These are phyloP conservation scores for Cystofilobasidium bisporidii DNA, from an alignment of 768 basidiomycete genomes.

Conservation along the genomic window DNA sequence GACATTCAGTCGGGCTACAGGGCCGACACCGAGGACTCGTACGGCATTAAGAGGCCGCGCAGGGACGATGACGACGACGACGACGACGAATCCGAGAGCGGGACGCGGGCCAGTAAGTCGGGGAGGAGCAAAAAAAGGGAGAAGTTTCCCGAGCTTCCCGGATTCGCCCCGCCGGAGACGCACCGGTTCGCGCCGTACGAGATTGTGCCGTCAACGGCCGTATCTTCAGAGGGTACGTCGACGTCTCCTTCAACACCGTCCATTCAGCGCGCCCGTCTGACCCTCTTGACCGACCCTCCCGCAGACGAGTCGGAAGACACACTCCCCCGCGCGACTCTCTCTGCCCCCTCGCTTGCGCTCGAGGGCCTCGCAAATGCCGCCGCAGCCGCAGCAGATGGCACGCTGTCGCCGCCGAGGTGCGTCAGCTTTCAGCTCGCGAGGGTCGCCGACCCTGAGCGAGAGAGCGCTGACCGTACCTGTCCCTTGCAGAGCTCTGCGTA, in stretches of 20 bases:
- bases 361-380: conserved; percentile 92
- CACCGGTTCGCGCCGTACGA: conserved; percentile 42
- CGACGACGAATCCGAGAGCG: background rate
- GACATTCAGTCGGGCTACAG: background rate
- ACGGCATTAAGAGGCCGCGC: background rate
- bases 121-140: conserved; percentile 8
- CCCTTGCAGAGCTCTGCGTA: background rate
- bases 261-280: too few relatives aligned
- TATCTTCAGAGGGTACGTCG: conserved; percentile 11
- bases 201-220: conserved; percentile 51
- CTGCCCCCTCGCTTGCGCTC: conserved; percentile 86
- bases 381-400: conserved; percentile 59
- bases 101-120: too few relatives aligned
- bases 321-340: conserved; percentile 68
- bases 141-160: conserved; percentile 74
- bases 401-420: conserved; percentile 13
- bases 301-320: conserved; percentile 85
- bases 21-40: background rate
- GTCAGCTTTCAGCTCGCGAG: too few relatives aligned
- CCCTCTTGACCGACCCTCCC: background rate
- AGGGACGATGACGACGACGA: conserved; percentile 4
- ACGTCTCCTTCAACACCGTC: too few relatives aligned
- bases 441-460: background rate
- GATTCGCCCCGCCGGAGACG: conserved; percentile 74
- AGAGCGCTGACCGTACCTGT: background rate